Base-by-base conservation (phyloP, 2,329 filamentous ascomycete species). In the Aureobasidium sp. region DNA sequence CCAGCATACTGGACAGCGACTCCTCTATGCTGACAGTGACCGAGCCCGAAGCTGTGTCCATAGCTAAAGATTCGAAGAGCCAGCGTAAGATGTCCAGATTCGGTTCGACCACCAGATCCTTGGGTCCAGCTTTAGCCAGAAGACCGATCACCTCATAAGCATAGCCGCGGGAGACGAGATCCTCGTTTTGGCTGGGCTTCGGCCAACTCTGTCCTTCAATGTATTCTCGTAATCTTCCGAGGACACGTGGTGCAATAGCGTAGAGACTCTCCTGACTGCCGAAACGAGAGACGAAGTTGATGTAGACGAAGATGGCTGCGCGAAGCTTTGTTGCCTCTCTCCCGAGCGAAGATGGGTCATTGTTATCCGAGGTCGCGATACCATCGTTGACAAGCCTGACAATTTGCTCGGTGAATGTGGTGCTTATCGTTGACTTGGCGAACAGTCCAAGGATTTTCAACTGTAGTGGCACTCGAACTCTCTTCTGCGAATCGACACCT, bases 131-230 rank as follows among this genome's bases (percentile, higher is more conserved):
- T 60, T 82, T 83, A 0, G 89, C 86, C 29, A 97, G 75, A 15
- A 94, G 82, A 0, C 93, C 94, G 42, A 97, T 90, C 0, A 90
- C 91, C 72, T 97, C 93, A 72, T 97, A 97, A 1, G 89, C 91
- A 69, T 89, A 86, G 6, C 87, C 87, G 44, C 93, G 85, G 47
- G 96, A 78, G 3, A 83, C 81, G 59, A 87, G 77, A 65, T 84
- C 82, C 58, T 84, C 78, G 49, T 79, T 79, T 4, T 73, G 71
- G 39, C 76, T 76, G 1, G 87, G 83, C 25, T 77, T 77, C 2
- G 92, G 92, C 92, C 92, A 97, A 6, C 91, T 91, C 73, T 95
- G 90, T 36, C 83, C 81, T 65, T 88, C 81, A 60, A 96, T 86
- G 70, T 91, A 97, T 29, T 83, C 81, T 65, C 83, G 83, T 67